These are phyloP conservation scores for Irpex rosettiformis DNA, from an alignment of 1,284 basidiomycete genomes.

Conservation along the genomic window DNA sequence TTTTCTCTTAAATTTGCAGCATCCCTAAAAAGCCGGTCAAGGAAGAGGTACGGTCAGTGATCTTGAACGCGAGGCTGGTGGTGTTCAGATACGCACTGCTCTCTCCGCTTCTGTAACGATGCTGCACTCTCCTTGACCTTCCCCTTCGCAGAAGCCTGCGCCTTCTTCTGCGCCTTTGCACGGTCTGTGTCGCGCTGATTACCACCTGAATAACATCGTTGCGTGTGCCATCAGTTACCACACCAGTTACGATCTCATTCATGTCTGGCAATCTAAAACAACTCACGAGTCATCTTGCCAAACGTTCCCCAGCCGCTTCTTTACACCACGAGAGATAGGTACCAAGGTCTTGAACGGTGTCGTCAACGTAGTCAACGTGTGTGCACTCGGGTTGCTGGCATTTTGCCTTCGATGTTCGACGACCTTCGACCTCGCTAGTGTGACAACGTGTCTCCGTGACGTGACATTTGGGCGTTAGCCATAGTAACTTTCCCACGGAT, in stretches of 20 bases:
- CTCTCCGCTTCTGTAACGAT: conserved; percentile 63
- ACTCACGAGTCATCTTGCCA: neutral
- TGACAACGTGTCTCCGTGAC: neutral
- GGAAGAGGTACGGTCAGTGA: neutral
- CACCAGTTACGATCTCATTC: neutral
- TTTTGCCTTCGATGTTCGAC: neutral
- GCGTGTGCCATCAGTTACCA: neutral
- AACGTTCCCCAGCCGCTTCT: neutral
- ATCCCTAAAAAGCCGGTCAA: conserved; percentile 44
- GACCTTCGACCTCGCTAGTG: neutral
- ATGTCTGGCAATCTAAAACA: neutral
- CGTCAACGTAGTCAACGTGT: neutral
- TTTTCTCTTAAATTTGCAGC: conserved; percentile 71
- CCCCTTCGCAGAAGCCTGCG: conserved; percentile 40
- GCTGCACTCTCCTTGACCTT: conserved; percentile 68
- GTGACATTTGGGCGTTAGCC: neutral
- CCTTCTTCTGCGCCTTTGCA: conserved; percentile 69
- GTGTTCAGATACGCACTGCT: conserved; percentile 54
- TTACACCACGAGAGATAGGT: neutral
- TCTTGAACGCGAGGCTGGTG: neutral
- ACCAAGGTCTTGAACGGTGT: neutral
- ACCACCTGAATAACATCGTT: conserved; percentile 47
- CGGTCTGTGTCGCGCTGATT: conserved; percentile 79
- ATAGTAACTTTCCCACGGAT: neutral
- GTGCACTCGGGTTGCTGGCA: neutral